Evolutionary conservation across 148 eudicot genomes (phyloP).

Genomic region (Rheum nobile): DNA sequence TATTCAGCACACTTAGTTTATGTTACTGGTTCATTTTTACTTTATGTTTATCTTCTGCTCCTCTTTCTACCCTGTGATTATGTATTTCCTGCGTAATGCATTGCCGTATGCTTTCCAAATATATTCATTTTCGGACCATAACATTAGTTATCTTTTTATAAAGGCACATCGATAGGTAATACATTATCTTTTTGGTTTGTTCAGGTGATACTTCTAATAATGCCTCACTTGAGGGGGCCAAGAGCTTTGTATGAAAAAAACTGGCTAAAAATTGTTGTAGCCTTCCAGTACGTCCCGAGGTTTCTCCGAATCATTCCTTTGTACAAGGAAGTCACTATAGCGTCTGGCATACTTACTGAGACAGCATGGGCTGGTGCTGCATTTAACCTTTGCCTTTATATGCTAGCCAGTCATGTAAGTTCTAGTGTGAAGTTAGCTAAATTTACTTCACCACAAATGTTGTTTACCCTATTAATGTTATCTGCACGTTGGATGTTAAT

Average conservation of each 20-base stretch:
- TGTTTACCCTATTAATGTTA: not conserved
- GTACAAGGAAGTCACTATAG: constrained; percentile 75
- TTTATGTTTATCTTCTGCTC: not conserved
- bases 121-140: not conserved
- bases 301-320: constrained; percentile 59
- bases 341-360: constrained; percentile 90
- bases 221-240: constrained; percentile 48
- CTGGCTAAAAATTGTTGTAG: constrained; percentile 63
- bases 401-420: constrained; percentile 99
- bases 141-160: not conserved
- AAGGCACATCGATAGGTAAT: not conserved
- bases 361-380: constrained; percentile 99
- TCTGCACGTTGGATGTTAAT: not conserved
- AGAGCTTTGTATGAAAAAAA: constrained; percentile 58
- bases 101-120: not conserved
- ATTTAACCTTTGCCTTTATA: constrained; percentile 79
- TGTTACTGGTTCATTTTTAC: not conserved
- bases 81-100: not conserved
- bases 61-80: not conserved
- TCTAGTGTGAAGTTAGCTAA: too few relatives aligned
- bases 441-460: not conserved
- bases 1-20: not conserved
- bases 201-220: constrained; percentile 56
- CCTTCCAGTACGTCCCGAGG: constrained; percentile 82
- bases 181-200: not conserved